phyloP scores from a whole-genome alignment of 163 green algal species.

The Scenedesmus sp. region DNA sequence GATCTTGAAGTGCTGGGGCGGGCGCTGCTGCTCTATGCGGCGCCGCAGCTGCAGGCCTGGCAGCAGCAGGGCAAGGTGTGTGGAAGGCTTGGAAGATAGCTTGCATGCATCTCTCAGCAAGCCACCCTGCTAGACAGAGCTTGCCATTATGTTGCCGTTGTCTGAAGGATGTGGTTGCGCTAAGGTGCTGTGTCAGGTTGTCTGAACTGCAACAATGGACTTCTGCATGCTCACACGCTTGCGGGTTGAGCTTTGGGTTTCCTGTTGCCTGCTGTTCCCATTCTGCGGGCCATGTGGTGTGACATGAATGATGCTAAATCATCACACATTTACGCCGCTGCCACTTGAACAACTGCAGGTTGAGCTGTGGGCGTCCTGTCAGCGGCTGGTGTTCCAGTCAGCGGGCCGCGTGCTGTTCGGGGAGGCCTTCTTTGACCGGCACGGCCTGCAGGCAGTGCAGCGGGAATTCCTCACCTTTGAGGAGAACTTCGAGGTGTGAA shows the following conservation, averaged over 20 bases:
- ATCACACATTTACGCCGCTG: background rate
- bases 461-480: constrained; percentile 68
- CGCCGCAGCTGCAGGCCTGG: constrained; percentile 27
- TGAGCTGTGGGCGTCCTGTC: constrained; percentile 63
- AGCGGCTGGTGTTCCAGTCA: constrained; percentile 65
- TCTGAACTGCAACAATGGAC: too few species aligned
- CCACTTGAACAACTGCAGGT: constrained; percentile 56
- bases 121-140: too few species aligned
- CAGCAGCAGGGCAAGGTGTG: constrained; percentile 34
- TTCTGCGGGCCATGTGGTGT: too few species aligned
- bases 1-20: constrained; percentile 12
- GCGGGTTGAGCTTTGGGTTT: too few species aligned
- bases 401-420: constrained; percentile 63
- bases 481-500: constrained; percentile 72
- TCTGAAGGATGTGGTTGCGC: too few species aligned
- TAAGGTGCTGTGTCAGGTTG: too few species aligned
- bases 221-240: too few species aligned
- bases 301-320: too few species aligned
- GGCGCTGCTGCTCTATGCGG: constrained; percentile 37
- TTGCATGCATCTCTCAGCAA: background rate
- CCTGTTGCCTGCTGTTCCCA: too few species aligned
- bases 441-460: constrained; percentile 36
- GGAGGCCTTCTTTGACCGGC: constrained; percentile 56
- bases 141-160: too few species aligned
- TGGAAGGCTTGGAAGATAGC: background rate